Conservation (phyloP, 139 green algal species). For the Raphidocelis subcapitata region DNA sequence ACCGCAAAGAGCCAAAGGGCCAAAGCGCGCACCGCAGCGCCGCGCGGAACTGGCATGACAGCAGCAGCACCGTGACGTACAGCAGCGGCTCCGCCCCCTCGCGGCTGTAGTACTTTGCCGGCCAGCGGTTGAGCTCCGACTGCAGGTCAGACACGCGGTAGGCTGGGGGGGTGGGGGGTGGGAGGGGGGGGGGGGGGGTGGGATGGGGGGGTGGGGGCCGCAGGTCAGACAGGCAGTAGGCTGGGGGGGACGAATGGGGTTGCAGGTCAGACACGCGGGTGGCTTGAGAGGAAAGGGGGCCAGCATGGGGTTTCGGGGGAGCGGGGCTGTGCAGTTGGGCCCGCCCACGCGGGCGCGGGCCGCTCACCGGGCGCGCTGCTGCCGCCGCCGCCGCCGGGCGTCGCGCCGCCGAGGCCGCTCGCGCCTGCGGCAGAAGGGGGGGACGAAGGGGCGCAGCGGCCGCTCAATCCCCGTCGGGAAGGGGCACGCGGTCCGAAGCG, state of each 20-base stretch:
- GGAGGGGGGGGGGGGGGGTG: too few species aligned
- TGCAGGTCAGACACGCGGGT: too few species aligned
- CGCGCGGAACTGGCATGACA: conserved; percentile 72
- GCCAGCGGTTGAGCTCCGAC: conserved; percentile 78
- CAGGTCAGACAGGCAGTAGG: neutral
- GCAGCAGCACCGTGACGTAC: conserved; percentile 83
- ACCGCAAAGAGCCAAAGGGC: too few species aligned
- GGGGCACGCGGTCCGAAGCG: too few species aligned
- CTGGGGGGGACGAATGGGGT: neutral
- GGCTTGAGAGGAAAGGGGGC: too few species aligned
- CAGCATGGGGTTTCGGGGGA: too few species aligned
- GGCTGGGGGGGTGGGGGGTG: neutral
- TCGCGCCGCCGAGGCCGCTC: neutral
- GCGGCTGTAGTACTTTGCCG: conserved; percentile 73
- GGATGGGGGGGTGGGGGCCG: neutral
- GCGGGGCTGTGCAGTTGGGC: too few species aligned
- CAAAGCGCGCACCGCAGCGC: neutral
- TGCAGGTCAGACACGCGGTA: conserved; percentile 73
- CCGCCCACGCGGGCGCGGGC: too few species aligned
- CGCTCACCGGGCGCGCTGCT: neutral
- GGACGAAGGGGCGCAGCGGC: neutral
- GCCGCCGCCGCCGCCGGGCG: neutral
- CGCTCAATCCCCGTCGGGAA: too few species aligned
- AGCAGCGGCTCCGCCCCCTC: conserved; percentile 68
- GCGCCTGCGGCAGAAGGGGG: neutral